phyloP scores from a whole-genome alignment of 2,329 filamentous ascomycete genomes.

The Neoscytalidium dimidiatum region DNA sequence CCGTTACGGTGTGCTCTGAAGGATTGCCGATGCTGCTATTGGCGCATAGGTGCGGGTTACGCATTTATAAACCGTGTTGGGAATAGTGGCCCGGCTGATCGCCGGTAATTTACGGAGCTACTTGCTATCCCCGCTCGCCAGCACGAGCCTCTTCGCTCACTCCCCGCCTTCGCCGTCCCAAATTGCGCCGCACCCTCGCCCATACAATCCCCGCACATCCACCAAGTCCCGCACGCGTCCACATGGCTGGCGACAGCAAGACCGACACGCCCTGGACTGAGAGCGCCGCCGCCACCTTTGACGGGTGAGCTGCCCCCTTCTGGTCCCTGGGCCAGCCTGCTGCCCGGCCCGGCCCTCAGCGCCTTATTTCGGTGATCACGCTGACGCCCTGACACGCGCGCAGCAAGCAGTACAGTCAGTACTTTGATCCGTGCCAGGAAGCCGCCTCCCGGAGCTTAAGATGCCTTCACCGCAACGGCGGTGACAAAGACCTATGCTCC shows the following conservation, averaged over 20 bases:
- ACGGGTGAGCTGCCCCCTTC: conserved; percentile 34
- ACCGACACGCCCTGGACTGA: conserved; percentile 31
- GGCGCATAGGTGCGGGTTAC: not conserved
- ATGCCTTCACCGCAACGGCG: conserved; percentile 85
- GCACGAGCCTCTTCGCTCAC: not conserved
- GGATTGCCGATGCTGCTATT: not conserved
- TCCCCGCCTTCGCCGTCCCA: not conserved
- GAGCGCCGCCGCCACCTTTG: conserved; percentile 40
- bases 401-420: conserved; percentile 87
- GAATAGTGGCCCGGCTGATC: not conserved
- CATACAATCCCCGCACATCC: conserved; percentile 1
- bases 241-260: conserved; percentile 23
- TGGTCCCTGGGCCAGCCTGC: not conserved
- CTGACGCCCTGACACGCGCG: conserved; percentile 7
- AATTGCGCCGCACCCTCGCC: conserved; percentile 4
- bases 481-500: conserved; percentile 83
- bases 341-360: conserved; percentile 12
- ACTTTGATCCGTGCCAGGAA: conserved; percentile 93
- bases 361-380: not conserved
- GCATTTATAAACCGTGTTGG: not conserved
- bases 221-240: conserved; percentile 1
- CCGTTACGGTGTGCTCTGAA: not conserved
- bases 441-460: conserved; percentile 81
- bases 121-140: not conserved
- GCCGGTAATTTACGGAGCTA: not conserved